phyloP scores from a whole-genome alignment of 345 rosid genomes.

The Arabis alpina region DNA sequence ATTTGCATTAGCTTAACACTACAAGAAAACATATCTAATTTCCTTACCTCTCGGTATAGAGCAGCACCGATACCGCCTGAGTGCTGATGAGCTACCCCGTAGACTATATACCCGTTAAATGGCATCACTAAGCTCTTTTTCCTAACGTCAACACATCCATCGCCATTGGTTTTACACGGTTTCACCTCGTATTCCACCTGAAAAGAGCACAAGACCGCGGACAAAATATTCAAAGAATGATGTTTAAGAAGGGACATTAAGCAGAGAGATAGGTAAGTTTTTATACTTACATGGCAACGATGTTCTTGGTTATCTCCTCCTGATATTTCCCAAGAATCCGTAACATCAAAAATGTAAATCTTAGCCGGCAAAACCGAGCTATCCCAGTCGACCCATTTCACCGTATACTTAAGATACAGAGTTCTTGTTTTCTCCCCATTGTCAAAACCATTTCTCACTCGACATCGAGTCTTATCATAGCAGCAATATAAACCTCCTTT shows the following conservation, averaged over 20 bases:
- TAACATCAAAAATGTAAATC: constrained; percentile 73
- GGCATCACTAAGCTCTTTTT: constrained; percentile 65
- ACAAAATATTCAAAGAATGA: constrained; percentile 1
- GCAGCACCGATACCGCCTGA: constrained; percentile 69
- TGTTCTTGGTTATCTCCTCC: constrained; percentile 48
- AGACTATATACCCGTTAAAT: constrained; percentile 68
- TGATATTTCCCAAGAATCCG: constrained; percentile 61
- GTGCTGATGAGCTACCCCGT: constrained; percentile 87
- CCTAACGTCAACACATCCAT: constrained; percentile 52
- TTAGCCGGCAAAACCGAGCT: constrained; percentile 60
- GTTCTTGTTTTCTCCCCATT: constrained; percentile 49
- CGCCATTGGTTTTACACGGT: constrained; percentile 45
- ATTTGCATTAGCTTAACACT: background rate
- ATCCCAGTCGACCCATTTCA: constrained; percentile 80
- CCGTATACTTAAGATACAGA: constrained; percentile 65
- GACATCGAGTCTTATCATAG: constrained; percentile 69
- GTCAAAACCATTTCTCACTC: constrained; percentile 57
- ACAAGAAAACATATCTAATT: too few species aligned
- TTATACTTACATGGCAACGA: constrained; percentile 59
- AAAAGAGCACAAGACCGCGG: background rate
- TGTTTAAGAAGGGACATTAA: background rate
- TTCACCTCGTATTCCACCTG: constrained; percentile 77
- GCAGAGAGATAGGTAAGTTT: background rate
- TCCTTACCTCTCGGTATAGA: constrained; percentile 70
- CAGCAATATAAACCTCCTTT: constrained; percentile 77